phyloP scores from a whole-genome alignment of 2,329 filamentous ascomycete species.

The Graphiopsis chlorocephala region DNA sequence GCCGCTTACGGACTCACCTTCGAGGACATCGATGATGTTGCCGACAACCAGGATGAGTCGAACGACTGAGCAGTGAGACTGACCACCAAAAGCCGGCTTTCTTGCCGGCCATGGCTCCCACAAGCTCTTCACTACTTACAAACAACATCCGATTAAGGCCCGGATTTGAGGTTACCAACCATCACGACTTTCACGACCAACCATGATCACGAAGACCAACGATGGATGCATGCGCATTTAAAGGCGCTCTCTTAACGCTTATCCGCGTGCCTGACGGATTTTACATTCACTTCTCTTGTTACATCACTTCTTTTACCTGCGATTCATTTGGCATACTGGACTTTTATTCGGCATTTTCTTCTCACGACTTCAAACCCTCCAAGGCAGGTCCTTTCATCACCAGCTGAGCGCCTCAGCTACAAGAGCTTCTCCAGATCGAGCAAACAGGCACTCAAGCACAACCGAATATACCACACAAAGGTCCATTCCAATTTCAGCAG shows the following conservation, averaged over 20 bases:
- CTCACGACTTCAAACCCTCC: neutral
- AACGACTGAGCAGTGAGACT: neutral
- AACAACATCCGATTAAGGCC: conserved; percentile 12
- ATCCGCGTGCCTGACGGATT: conserved; percentile 9
- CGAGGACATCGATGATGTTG: neutral
- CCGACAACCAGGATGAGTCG: neutral
- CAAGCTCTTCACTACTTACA: neutral
- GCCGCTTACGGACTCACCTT: neutral
- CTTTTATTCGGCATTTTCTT: neutral
- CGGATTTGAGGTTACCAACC: conserved; percentile 2
- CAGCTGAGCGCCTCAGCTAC: neutral
- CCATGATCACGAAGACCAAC: conserved; percentile 9
- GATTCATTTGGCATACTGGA: conserved; percentile 5
- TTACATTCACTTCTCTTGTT: neutral
- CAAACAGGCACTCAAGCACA: neutral
- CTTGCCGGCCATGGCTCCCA: neutral
- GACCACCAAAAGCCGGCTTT: neutral
- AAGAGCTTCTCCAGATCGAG: neutral
- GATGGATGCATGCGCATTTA: conserved; percentile 6
- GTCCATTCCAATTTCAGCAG: neutral
- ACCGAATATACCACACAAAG: neutral
- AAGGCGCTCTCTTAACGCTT: neutral
- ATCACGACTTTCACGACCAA: conserved; percentile 14
- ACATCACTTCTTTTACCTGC: neutral
- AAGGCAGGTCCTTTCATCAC: neutral